Evolutionary conservation across 306 rosid species (phyloP), one percentile per base, ranked within the genome.

Genomic region (Oxytropis ochrocephala): DNA sequence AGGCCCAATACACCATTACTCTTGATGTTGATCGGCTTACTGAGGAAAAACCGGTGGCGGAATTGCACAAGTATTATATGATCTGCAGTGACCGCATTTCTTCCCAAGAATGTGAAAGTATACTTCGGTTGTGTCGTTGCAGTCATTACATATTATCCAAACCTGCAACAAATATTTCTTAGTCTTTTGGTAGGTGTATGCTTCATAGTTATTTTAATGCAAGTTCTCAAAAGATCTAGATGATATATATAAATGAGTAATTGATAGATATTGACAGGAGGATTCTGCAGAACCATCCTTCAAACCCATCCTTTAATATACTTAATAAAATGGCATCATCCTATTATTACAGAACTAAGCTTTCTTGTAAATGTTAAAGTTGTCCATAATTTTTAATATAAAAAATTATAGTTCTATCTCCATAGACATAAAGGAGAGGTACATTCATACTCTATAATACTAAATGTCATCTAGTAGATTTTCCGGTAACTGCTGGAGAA

Each of bases 101-200:
- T 87, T 95, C 63, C 96, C 96, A 36, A 92, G 67, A 67, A 89
- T 81, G 86, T 92, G 92, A 80, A 86, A 92, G 82, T 79, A 83
- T 7, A 73, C 96, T 80, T 92, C 96, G 0, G 96, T 87, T 11
- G 95, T 87, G 80, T 92, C 96, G 53, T 92, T 92, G 83, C 98
- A 89, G 80, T 92, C 96, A 41, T 89, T 92, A 67, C 98, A 92
- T 44, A 92, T 79, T 41, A 92, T 89, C 98, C 98, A 92, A 16
- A 89, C 91, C 98, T 92, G 91, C 80, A 85, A 71, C 33, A 8
- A 4, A 24, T 12, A 7, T 17, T 69, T 66, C 43, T 69, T 64
- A n/a, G 38, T 24, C 29, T 24, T 24, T 24, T 24, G 29, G 29
- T 24, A 24, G 1, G 29, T 24, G 29, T 24, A 24, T 24, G 29